Evolutionary conservation across 768 basidiomycete species (phyloP).

Genomic region (Amanita subjunquillea): DNA sequence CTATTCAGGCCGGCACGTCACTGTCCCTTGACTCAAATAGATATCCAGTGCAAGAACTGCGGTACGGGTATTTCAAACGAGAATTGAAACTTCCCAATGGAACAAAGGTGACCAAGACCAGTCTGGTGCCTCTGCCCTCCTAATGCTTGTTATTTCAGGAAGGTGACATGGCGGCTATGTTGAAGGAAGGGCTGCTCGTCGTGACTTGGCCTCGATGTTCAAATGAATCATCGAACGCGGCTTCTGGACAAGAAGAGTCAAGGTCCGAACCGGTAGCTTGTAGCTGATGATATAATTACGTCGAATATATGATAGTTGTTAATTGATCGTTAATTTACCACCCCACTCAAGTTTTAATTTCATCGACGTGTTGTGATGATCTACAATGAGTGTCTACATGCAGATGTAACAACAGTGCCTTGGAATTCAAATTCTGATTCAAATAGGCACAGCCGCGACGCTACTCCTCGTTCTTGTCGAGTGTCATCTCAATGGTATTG

Average conservation of each 20-base stretch:
- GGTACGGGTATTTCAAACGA: constrained; percentile 33
- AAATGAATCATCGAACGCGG: not conserved
- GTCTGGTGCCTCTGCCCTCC: constrained; percentile 3
- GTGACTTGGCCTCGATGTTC: constrained; percentile 30
- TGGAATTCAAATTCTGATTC: too few species aligned
- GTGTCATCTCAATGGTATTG: constrained; percentile 15
- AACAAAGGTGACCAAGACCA: constrained; percentile 21
- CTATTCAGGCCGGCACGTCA: not conserved
- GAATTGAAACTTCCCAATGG: constrained; percentile 25
- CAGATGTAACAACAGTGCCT: too few species aligned
- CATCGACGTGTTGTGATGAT: too few species aligned
- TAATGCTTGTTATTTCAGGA: constrained; percentile 18
- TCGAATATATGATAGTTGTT: too few species aligned
- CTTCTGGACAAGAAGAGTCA: not conserved
- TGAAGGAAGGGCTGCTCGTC: constrained; percentile 30
- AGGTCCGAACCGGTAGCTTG: not conserved
- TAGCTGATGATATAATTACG: not conserved
- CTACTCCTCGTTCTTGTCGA: not conserved
- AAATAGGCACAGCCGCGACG: too few species aligned
- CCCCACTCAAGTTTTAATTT: too few species aligned
- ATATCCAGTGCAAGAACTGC: constrained; percentile 24
- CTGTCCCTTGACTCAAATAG: not conserved
- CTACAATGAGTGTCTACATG: too few species aligned
- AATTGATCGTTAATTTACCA: too few species aligned
- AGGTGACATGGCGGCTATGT: constrained; percentile 22